phyloP scores from a whole-genome alignment of 2,329 filamentous ascomycete species.

The Calycina herbarum region DNA sequence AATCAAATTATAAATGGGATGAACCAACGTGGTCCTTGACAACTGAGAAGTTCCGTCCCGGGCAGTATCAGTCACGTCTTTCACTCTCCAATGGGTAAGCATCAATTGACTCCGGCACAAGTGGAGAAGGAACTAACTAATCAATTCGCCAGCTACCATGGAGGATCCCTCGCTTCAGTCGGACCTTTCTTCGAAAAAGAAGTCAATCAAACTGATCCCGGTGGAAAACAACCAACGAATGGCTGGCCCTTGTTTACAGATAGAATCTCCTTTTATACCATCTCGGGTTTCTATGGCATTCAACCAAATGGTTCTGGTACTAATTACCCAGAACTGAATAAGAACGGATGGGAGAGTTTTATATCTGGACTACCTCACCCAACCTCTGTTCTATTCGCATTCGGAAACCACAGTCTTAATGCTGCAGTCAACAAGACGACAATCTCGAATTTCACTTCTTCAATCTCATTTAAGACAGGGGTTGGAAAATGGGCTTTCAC shows the following conservation, averaged over 20 bases:
- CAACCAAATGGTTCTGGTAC: slow-evolving; percentile 58
- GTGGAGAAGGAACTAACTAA: slow-evolving; percentile 5
- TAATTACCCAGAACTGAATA: slow-evolving; percentile 68
- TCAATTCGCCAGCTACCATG: slow-evolving; percentile 31
- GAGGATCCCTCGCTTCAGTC: slow-evolving; percentile 34
- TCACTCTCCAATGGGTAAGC: slow-evolving; percentile 38
- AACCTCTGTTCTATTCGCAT: slow-evolving; percentile 58
- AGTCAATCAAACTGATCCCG: slow-evolving; percentile 35
- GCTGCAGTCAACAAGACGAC: slow-evolving; percentile 58
- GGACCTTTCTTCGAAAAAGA: slow-evolving; percentile 38
- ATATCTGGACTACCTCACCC: slow-evolving; percentile 72
- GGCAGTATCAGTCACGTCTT: slow-evolving; percentile 36
- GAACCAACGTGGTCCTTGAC: slow-evolving; percentile 36
- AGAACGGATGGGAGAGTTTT: slow-evolving; percentile 70
- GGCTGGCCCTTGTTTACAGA: slow-evolving; percentile 68
- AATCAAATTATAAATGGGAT: slow-evolving; percentile 32
- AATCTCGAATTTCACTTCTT: slow-evolving; percentile 61
- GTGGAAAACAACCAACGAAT: slow-evolving; percentile 45
- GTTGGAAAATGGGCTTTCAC: slow-evolving; percentile 63
- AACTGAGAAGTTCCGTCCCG: slow-evolving; percentile 29
- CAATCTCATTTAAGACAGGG: slow-evolving; percentile 62
- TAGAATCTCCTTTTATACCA: slow-evolving; percentile 65
- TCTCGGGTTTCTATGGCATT: slow-evolving; percentile 65
- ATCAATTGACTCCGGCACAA: neutral
- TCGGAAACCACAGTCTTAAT: slow-evolving; percentile 57